phyloP scores from a whole-genome alignment of 1,139 yeast genomes.

The Scheffersomyces illinoinensis region DNA sequence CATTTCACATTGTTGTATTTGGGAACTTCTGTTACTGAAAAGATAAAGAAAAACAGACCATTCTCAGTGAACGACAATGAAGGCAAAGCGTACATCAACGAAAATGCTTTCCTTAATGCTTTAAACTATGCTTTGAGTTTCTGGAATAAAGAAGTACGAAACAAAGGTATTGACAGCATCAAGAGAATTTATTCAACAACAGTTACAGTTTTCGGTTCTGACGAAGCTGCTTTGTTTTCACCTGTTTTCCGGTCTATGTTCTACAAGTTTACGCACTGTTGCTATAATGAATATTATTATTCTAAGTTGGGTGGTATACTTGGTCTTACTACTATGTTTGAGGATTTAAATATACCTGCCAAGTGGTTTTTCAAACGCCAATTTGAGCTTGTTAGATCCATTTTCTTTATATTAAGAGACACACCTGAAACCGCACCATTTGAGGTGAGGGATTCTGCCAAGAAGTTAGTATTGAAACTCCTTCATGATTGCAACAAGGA shows the following conservation, averaged over 20 bases:
- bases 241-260: slow-evolving; percentile 78
- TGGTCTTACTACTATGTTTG: slow-evolving; percentile 74
- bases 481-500: slow-evolving; percentile 65
- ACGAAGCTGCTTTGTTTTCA: slow-evolving; percentile 65
- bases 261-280: slow-evolving; percentile 82
- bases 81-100: slow-evolving; percentile 70
- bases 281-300: slow-evolving; percentile 86
- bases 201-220: slow-evolving; percentile 63
- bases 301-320: slow-evolving; percentile 86
- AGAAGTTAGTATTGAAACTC: slow-evolving; percentile 61
- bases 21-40: slow-evolving; percentile 71
- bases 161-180: slow-evolving; percentile 69
- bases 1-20: slow-evolving; percentile 80
- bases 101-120: slow-evolving; percentile 71
- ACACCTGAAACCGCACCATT: slow-evolving; percentile 88
- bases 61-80: slow-evolving; percentile 80
- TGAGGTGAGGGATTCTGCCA: slow-evolving; percentile 72
- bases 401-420: slow-evolving; percentile 88
- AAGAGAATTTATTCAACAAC: slow-evolving; percentile 64
- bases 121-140: slow-evolving; percentile 80
- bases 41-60: slow-evolving; percentile 65
- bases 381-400: slow-evolving; percentile 80
- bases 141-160: slow-evolving; percentile 68
- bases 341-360: slow-evolving; percentile 66
- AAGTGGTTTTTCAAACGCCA: slow-evolving; percentile 77